Evolutionary conservation across 495 filamentous ascomycete genomes (phyloP), one percentile per base, ranked within the genome.

Genomic region (Daldinia concentrica): DNA sequence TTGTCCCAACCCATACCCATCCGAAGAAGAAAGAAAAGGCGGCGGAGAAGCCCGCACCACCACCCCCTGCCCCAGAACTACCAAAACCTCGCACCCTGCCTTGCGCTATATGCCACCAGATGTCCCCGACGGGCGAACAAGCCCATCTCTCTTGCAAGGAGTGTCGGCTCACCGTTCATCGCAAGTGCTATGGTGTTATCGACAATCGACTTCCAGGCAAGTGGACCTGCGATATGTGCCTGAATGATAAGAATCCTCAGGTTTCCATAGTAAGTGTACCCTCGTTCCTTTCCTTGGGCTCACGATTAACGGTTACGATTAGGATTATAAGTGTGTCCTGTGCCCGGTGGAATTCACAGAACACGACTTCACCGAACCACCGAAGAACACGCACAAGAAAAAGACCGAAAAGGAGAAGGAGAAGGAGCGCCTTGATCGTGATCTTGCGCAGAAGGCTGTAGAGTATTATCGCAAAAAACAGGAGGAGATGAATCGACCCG

Each of bases 221-320:
- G 79, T 99, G 95, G 95, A 85, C 92, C 19, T 99, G 95, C 79
- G 95, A 99, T 79, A 95, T 92, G 88, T 99, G 95, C 81, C 83
- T 88, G 12, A 99, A 99, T 76, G 95, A 99, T 74, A 91, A 93
- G 73, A 92, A 87, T 66, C 93, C 93, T 3, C 87, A 90, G 67
- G 89, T 95, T 22, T 96, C 94, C 24, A 94, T 94, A 58, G 90
- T 91, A 85, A 86, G 89, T 83, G 36, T 41, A 50, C 14, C 30
- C 30, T 26, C 11, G 8, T 50, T 17, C 36, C 26, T 58, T 59
- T 29, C 22, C 24, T 55, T 7, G 6, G 24, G 36, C 22, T 48
- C 8, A 6, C 1, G 8, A 29, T 73, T 84, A 74, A 83, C 79
- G 63, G 70, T 34, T 12, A 19, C 24, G 45, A 69, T 15, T 71